These are phyloP conservation scores for Castanea mollissima DNA, from an alignment of 306 rosid species.

Conservation along the genomic window DNA sequence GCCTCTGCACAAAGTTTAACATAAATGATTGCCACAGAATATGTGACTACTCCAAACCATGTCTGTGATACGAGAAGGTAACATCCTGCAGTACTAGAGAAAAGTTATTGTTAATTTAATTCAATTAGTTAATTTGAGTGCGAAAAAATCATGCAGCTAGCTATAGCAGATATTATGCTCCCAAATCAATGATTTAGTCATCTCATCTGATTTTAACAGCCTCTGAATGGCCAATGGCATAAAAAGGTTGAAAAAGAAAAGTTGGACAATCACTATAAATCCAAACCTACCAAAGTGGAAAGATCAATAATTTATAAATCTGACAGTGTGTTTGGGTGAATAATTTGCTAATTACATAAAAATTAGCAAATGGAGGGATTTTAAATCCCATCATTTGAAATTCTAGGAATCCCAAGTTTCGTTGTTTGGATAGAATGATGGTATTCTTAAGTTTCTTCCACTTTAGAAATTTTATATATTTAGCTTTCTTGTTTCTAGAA, in stretches of 20 bases:
- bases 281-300: not conserved
- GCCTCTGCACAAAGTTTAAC: conserved; percentile 57
- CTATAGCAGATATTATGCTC: not conserved
- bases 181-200: not conserved
- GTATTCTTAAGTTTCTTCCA: too few relatives aligned
- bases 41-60: conserved; percentile 87
- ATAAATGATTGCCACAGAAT: conserved; percentile 70
- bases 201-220: not conserved
- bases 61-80: conserved; percentile 87
- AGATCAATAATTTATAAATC: not conserved
- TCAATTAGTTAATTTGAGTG: not conserved
- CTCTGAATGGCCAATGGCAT: not conserved
- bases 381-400: too few relatives aligned
- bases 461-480: too few relatives aligned
- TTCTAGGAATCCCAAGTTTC: too few relatives aligned
- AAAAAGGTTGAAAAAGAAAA: not conserved
- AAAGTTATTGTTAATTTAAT: conserved; percentile 14
- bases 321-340: too few relatives aligned
- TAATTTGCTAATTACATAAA: too few relatives aligned
- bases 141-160: not conserved
- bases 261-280: not conserved
- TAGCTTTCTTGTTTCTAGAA: too few relatives aligned
- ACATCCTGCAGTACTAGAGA: conserved; percentile 65
- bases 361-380: too few relatives aligned
- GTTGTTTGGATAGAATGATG: too few relatives aligned